Evolutionary conservation across 108 stramenopile genomes (phyloP).

Genomic region (Mediolabrus comicus): DNA sequence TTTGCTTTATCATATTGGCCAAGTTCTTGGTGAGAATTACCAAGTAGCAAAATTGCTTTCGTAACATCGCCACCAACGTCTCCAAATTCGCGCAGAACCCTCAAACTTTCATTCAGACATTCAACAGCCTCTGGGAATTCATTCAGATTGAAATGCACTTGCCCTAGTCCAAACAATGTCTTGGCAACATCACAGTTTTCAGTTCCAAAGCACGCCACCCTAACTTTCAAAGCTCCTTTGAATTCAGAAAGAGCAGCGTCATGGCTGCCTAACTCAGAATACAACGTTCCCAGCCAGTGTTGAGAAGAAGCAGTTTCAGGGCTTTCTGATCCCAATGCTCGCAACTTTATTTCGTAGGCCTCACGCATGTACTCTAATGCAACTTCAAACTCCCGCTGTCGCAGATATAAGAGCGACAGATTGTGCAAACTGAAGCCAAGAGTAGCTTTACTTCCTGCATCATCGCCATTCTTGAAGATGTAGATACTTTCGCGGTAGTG

Average conservation of each 20-base stretch:
- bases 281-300: conserved; percentile 37
- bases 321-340: conserved; percentile 17
- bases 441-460: conserved; percentile 2
- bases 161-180: conserved; percentile 32
- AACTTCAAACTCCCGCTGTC: conserved; percentile 7
- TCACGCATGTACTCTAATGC: conserved; percentile 36
- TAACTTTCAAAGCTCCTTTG: conserved; percentile 36
- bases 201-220: conserved; percentile 33
- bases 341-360: conserved; percentile 20
- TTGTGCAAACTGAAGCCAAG: conserved; percentile 35
- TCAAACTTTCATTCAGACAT: conserved; percentile 43
- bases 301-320: conserved; percentile 43
- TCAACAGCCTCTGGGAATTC: conserved; percentile 33
- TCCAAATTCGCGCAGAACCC: conserved; percentile 9
- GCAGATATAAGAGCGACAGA: conserved; percentile 14
- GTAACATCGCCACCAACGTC: conserved; percentile 16
- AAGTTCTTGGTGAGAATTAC: conserved; percentile 38
- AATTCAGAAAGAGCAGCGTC: conserved; percentile 40
- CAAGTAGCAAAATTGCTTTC: conserved; percentile 37
- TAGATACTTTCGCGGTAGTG: conserved; percentile 29
- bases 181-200: conserved; percentile 33
- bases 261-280: conserved; percentile 23
- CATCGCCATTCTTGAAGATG: conserved; percentile 22
- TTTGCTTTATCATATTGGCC: conserved; percentile 31
- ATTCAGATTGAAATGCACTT: conserved; percentile 44